Evolutionary conservation across 176 grass and related monocot species (phyloP).

Genomic region (Ampelocalamus luodianensis): DNA sequence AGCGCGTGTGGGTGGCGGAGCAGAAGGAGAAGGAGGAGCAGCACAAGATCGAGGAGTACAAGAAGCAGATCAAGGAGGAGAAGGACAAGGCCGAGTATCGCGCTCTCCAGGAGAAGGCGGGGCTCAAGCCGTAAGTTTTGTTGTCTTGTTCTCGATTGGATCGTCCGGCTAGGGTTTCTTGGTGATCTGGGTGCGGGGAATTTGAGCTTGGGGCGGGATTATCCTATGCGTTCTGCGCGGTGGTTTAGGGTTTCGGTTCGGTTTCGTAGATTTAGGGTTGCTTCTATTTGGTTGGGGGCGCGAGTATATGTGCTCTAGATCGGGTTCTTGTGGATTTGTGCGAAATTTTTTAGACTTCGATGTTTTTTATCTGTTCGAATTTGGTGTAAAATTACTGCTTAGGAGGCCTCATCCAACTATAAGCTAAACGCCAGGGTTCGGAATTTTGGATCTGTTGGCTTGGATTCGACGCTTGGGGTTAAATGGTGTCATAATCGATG

Average conservation of each 20-base stretch:
- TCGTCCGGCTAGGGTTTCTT: slow-evolving; percentile 37
- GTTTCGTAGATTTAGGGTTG: neutral
- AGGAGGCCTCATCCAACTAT: neutral
- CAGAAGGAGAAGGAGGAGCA: slow-evolving; percentile 94
- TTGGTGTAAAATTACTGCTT: neutral
- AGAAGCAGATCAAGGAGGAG: slow-evolving; percentile 94
- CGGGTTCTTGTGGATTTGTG: neutral
- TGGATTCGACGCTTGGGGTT: neutral
- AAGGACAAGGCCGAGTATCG: slow-evolving; percentile 88
- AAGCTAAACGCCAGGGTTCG: neutral
- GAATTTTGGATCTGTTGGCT: neutral
- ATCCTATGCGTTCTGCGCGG: neutral
- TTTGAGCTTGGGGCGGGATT: neutral
- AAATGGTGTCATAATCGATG: neutral
- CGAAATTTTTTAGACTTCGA: neutral
- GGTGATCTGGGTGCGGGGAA: neutral
- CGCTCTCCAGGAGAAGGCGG: slow-evolving; percentile 83
- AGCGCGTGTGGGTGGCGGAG: slow-evolving; percentile 98
- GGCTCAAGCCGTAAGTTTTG: slow-evolving; percentile 76
- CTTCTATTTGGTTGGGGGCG: neutral
- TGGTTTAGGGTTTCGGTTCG: neutral
- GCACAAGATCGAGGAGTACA: slow-evolving; percentile 89
- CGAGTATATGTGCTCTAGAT: neutral
- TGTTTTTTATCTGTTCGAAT: neutral
- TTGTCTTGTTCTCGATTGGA: neutral